phyloP scores from a whole-genome alignment of 2,329 filamentous ascomycete species.

The Drechslerella stenobrocha region DNA sequence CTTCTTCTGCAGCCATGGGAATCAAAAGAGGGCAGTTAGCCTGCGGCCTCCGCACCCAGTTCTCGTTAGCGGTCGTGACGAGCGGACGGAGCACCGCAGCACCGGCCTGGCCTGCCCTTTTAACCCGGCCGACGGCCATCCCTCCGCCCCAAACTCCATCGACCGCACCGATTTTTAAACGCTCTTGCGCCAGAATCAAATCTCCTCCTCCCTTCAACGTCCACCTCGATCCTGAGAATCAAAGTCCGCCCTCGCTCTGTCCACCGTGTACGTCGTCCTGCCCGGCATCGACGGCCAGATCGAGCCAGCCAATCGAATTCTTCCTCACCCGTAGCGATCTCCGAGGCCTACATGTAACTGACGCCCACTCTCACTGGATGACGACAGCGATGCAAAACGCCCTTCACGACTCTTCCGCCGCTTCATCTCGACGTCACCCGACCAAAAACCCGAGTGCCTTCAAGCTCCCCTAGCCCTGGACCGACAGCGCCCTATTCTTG shows the following conservation, averaged over 20 bases:
- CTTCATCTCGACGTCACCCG: constrained; percentile 44
- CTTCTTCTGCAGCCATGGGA: constrained; percentile 12
- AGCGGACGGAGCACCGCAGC: constrained; percentile 21
- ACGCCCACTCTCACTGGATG: constrained; percentile 32
- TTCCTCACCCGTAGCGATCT: constrained; percentile 37
- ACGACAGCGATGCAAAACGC: constrained; percentile 48
- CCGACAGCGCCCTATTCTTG: constrained; percentile 8
- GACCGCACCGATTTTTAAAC: constrained; percentile 39
- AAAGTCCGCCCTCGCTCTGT: background rate
- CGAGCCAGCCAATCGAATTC: constrained; percentile 11
- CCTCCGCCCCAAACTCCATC: constrained; percentile 35
- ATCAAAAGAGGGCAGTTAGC: constrained; percentile 24
- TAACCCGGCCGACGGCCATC: constrained; percentile 46
- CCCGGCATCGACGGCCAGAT: constrained; percentile 1
- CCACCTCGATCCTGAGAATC: too few species aligned
- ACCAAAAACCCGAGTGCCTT: constrained; percentile 27
- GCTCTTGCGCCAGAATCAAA: constrained; percentile 36
- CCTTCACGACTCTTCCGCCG: constrained; percentile 33
- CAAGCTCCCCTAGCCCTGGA: constrained; percentile 17
- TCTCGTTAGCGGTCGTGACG: constrained; percentile 15
- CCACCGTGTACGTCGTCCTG: too few species aligned
- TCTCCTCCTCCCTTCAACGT: constrained; percentile 12
- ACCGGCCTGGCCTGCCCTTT: constrained; percentile 42
- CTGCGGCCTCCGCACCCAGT: constrained; percentile 23
- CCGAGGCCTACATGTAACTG: constrained; percentile 22